Base-by-base conservation (phyloP, 768 basidiomycete species). In the Panellus pusillus region DNA sequence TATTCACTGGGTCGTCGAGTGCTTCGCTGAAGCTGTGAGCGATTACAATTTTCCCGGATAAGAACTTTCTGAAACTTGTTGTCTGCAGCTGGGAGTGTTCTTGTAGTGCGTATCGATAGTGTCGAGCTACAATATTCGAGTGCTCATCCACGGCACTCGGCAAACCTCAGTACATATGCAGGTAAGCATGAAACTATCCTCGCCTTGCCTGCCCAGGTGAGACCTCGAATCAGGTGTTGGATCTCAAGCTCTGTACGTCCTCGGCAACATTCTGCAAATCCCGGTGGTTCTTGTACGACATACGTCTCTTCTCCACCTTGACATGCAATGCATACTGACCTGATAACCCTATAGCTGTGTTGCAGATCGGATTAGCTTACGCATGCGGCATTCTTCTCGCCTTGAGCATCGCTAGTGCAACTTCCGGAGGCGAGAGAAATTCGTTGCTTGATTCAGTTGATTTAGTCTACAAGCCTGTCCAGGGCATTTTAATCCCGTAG, bases 401-500 rank as follows among this genome's bases (percentile, higher is more conserved):
- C 7, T 52, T 78, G 51, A 54, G 63, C 28, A 56, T 74, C 37
- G 39, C 12, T 40, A 50, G 28, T 19, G 39, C 39, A 15, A 50
- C 49, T 5, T 50, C 49, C n/a, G 49, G 49, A 12, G 49, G 47
- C 20, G 28, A 39, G 47, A 20, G 5, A 24, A 24, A 24, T 3
- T 24, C 24, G 32, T 35, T 14, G 11, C 9, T 9, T 14, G 9
- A 32, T 13, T 32, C 31, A 6, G 13, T 32, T 13, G 31, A 35
- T 9, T 35, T 35, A 9, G 32, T 35, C 32, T 12, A 11, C 24
- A 15, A 44, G 41, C 12, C 41, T 43, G 41, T 15, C 19, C 37
- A 49, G 67, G 76, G 20, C 77, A 79, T 61, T 72, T 79, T 54
- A 72, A 61, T 39, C 81, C 82, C 9, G 67, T 70, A 18, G 32